Conservation (phyloP, 2,329 filamentous ascomycete genomes). For the Davidsoniella australis region DNA sequence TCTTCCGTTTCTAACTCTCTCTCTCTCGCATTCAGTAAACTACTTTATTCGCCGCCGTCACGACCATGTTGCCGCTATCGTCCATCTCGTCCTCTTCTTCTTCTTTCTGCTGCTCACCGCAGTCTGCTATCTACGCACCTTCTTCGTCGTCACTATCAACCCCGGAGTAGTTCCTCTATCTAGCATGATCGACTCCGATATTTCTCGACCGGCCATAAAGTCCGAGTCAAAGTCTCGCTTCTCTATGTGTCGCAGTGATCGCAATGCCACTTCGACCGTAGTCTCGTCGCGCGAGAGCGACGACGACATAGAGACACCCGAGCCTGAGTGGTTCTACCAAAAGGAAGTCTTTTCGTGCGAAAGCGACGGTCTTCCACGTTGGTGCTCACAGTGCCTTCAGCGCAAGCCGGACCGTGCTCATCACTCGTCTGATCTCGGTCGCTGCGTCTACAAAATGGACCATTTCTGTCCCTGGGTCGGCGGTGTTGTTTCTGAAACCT, state of each 20-base stretch:
- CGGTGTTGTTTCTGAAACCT: conserved; percentile 71
- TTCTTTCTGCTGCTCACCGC: conserved; percentile 51
- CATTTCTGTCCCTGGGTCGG: conserved; percentile 97
- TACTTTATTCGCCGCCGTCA: conserved; percentile 42
- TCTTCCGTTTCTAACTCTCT: neutral
- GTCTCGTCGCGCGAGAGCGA: neutral
- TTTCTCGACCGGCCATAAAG: neutral
- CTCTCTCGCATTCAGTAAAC: conserved; percentile 34
- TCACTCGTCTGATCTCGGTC: conserved; percentile 65
- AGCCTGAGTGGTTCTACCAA: conserved; percentile 60
- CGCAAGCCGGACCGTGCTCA: conserved; percentile 83
- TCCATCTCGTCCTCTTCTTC: conserved; percentile 57
- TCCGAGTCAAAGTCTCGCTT: neutral
- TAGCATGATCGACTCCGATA: conserved; percentile 8
- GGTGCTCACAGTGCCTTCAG: conserved; percentile 68
- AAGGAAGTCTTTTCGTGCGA: conserved; percentile 76
- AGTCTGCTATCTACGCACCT: conserved; percentile 51
- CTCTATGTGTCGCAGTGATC: neutral
- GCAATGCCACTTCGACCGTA: neutral
- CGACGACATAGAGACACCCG: conserved; percentile 40
- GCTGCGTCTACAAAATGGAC: conserved; percentile 82
- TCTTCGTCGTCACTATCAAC: conserved; percentile 49
- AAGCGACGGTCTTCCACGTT: conserved; percentile 64
- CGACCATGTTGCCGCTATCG: conserved; percentile 42
- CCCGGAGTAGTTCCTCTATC: conserved; percentile 59